These are phyloP conservation scores for Prunus mume DNA, from an alignment of 306 rosid species.

Conservation along the genomic window DNA sequence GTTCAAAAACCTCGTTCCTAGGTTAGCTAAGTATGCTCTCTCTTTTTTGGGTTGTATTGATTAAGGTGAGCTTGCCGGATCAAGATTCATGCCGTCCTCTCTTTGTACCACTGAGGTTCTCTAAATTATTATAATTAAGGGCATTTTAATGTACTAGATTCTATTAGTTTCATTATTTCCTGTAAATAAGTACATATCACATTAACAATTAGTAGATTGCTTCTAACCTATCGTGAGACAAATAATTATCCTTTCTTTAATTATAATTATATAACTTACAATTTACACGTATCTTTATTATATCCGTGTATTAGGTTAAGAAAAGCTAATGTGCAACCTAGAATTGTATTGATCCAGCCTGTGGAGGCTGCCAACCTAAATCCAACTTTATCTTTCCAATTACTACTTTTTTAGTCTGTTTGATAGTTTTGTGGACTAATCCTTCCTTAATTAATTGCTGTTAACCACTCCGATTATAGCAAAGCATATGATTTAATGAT, in stretches of 20 bases:
- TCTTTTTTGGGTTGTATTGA: no score
- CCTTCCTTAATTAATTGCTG: background rate
- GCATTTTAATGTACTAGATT: background rate
- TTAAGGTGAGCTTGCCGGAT: no score
- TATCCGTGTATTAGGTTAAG: slow-evolving; percentile 9
- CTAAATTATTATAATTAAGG: background rate
- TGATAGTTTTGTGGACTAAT: background rate
- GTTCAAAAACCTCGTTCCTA: no score
- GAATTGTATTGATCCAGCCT: background rate
- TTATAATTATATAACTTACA: background rate
- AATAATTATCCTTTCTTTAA: background rate
- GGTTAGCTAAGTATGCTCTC: no score
- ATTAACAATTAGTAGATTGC: no score
- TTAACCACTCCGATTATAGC: slow-evolving; percentile 1
- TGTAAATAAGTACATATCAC: background rate
- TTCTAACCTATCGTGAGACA: background rate
- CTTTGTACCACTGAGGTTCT: no score
- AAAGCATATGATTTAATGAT: background rate
- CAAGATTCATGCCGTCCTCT: no score
- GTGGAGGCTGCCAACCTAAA: slow-evolving; percentile 7
- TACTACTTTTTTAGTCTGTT: background rate
- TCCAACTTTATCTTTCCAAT: slow-evolving; percentile 18
- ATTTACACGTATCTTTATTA: slow-evolving; percentile 3
- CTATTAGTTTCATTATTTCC: background rate
- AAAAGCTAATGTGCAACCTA: background rate